Evolutionary conservation across 805 yeast species (phyloP), one percentile per base, ranked within the genome.

Genomic region (Grigorovia transvaalensis): DNA sequence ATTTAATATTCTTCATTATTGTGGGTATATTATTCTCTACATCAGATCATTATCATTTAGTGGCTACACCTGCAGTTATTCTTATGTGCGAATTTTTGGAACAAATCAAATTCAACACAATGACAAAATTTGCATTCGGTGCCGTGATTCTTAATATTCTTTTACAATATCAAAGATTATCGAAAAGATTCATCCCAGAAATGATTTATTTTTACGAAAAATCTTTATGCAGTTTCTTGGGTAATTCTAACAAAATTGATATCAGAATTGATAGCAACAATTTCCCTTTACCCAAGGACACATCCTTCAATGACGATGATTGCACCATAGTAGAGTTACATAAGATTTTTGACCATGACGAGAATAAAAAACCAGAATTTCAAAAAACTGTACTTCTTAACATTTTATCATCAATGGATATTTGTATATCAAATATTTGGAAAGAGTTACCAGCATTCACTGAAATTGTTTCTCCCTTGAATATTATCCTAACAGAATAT

Each of bases 21-120:
- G 74, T 90, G 52, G 97, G 97, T 7, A 73, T 76, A 50, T 64
- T 89, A 4, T 93, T 85, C 63, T 90, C 99, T 0, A 88, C 97
- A 0, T 93, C 99, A 0, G 99, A 93, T 72, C 90, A 88, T 64
- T 91, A 86, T 69, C 99, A 93, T 72, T 74, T 89, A 53, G 85
- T 93, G 11, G 90, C 83, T 4, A 90, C 96, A 0, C 96, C 97
- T 3, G 77, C 91, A 1, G 71, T 80, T 33, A 77, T 93, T 38
- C 69, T 88, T 43, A 80, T 88, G 73, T 78, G 84, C 48, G 91
- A 88, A 66, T 72, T 80, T 13, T 69, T 91, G 51, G 81, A 82
- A 50, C 79, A 77, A 57, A 59, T 78, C 19, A 74, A 74, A 45
- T 66, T 69, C 29, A 62, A 63, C 20, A 62, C 74, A 4, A 54